These are phyloP conservation scores for Calocybe cyanea DNA, from an alignment of 768 basidiomycete species.

Conservation along the genomic window DNA sequence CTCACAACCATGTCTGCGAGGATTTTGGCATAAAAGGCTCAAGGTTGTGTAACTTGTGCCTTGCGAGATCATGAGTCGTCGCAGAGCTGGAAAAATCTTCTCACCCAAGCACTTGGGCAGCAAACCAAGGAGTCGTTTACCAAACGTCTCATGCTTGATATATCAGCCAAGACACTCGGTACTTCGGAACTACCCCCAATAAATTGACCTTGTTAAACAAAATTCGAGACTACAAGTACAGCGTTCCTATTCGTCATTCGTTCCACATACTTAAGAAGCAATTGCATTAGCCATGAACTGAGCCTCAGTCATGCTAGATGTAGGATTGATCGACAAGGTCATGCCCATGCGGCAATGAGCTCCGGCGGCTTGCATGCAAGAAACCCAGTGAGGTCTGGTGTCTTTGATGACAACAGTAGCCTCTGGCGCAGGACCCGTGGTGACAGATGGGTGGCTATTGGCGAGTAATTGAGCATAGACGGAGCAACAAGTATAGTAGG, in stretches of 20 bases:
- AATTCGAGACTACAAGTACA: too few species aligned
- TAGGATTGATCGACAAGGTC: conserved; percentile 3
- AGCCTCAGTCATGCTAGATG: neutral
- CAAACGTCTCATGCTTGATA: too few species aligned
- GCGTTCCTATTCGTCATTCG: too few species aligned
- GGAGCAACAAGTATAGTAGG: neutral
- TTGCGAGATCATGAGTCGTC: neutral
- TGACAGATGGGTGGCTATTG: neutral
- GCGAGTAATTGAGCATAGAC: neutral
- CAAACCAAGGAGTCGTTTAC: too few species aligned
- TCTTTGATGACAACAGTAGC: neutral
- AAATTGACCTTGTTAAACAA: too few species aligned
- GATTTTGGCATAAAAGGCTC: too few species aligned
- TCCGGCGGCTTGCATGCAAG: conserved; percentile 4
- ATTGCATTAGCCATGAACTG: conserved; percentile 5
- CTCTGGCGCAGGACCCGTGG: neutral
- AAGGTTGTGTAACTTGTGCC: too few species aligned
- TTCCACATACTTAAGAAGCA: neutral
- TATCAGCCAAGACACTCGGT: too few species aligned
- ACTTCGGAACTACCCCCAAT: too few species aligned
- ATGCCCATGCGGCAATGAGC: conserved; percentile 7
- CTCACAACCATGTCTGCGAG: too few species aligned
- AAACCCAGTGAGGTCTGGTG: conserved; percentile 2
- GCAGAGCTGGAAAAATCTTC: too few species aligned
- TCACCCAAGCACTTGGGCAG: too few species aligned